Conservation (phyloP, 73 alveolate species). For the Blepharisma japonicum region DNA sequence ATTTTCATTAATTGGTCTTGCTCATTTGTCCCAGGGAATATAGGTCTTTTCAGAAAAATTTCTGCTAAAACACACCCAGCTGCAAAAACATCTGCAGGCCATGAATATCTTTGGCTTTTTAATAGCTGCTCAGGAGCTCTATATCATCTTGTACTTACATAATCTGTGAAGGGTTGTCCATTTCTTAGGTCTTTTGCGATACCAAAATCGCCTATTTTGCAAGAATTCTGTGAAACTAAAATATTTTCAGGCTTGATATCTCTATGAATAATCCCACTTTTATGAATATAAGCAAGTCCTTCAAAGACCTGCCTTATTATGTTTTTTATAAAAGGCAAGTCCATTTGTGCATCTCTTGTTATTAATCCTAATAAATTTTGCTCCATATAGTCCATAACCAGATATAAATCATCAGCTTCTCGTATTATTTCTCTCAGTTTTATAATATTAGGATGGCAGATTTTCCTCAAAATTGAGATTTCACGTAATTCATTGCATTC, state of each 20-base stretch:
- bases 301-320: slow-evolving; percentile 83
- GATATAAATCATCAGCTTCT: slow-evolving; percentile 80
- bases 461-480: slow-evolving; percentile 77
- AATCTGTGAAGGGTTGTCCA: slow-evolving; percentile 96
- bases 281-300: slow-evolving; percentile 97
- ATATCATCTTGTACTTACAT: slow-evolving; percentile 87
- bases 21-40: slow-evolving; percentile 91
- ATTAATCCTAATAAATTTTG: slow-evolving; percentile 80
- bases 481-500: slow-evolving; percentile 89
- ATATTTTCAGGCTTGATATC: slow-evolving; percentile 97
- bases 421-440: slow-evolving; percentile 85
- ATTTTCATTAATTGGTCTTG: slow-evolving; percentile 81
- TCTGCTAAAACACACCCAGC: slow-evolving; percentile 98
- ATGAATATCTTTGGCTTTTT: slow-evolving; percentile 83
- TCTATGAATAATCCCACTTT: slow-evolving; percentile 96
- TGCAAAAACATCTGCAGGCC: slow-evolving; percentile 96
- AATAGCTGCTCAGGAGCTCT: slow-evolving; percentile 97
- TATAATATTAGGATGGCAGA: slow-evolving; percentile 78
- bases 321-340: slow-evolving; percentile 77
- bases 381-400: slow-evolving; percentile 91
- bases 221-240: slow-evolving; percentile 68
- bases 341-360: slow-evolving; percentile 64
- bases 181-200: slow-evolving; percentile 92
- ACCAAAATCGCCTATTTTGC: slow-evolving; percentile 98
- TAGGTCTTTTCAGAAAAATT: slow-evolving; percentile 81